Base-by-base conservation (phyloP, 2,329 filamentous ascomycete species). In the Herpotrichia juniperi region DNA sequence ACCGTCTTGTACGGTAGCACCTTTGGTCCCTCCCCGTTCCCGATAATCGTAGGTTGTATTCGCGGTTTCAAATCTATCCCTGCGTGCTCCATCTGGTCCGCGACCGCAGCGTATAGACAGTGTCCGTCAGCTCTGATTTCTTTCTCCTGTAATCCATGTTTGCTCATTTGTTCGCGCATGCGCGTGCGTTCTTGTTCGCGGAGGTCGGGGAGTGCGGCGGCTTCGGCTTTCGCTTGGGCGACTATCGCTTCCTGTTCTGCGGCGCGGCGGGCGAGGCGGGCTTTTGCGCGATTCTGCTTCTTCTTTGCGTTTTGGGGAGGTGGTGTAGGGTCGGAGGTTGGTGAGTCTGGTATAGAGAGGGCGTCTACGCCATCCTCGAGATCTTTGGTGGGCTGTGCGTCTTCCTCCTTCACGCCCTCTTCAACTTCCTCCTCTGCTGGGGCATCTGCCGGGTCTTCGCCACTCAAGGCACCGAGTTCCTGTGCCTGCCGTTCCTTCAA, bases 241-340 rank as follows among this genome's bases (percentile, higher is more conserved):
- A 86, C 81, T 4, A 84, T 81, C 4, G 87, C 88, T 57, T 91
- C 88, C 61, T 89, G 85, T 71, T 96, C 92, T 3, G 93, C 93
- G 4, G 91, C 91, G 44, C 94, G 88, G 22, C 93, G 87, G 17
- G 94, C 94, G 14, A 97, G 82, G 1, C 94, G 87, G 55, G 93
- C 94, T 73, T 96, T 97, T 70, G 94, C 90, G 12, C 94, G 84
- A 73, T 96, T 97, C 24, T 88, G 87, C 72, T 96, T 97, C 77
- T 87, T 91, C 16, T 68, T 61, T 2, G 51, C 61, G 25, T 54
- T 48, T n/a, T 54, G 42, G 5, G 51, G 40, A 7, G 49, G 12
- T 24, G 42, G 24, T 47, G n/a, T n/a, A n/a, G 49, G 8, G 17
- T 24, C 34, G 8, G 51, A 32, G 2, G 26, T 14, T 4, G 40